Percentiles rank a stretch among this genome's conserved stretches.
phyloP scores from a whole-genome alignment of 2,329 filamentous ascomycete genomes.

The Nemania sp. region DNA sequence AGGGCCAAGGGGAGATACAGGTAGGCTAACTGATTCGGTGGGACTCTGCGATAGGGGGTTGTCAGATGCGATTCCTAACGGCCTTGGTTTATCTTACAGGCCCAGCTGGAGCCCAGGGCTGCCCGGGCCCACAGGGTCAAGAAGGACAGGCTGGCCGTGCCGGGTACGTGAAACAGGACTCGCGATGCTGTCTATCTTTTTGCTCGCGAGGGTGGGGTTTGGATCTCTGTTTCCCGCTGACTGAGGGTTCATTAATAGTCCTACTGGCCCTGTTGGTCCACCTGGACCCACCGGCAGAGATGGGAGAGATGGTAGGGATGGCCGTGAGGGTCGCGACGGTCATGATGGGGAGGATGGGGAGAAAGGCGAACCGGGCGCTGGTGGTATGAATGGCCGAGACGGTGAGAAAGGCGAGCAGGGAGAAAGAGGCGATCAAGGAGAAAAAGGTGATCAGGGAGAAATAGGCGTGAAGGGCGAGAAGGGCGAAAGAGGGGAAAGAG shows the following conservation, averaged over 20 bases:
- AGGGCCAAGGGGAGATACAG: constrained; percentile 19
- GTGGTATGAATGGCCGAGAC: constrained; percentile 3
- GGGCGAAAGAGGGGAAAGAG: neutral
- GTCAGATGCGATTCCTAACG: neutral
- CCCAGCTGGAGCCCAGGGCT: constrained; percentile 15
- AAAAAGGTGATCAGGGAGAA: neutral
- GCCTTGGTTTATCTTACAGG: constrained; percentile 1
- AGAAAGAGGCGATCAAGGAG: neutral
- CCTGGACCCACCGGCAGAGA: constrained; percentile 5
- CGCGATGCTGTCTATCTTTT: neutral
- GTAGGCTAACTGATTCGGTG: neutral
- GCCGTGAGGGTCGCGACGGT: constrained; percentile 12
- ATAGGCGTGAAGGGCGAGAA: neutral
- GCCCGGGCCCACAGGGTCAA: constrained; percentile 2
- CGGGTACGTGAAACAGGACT: constrained; percentile 8
- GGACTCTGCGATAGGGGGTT: neutral
- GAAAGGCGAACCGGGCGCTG: neutral
- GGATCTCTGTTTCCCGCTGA: neutral
- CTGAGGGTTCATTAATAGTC: neutral
- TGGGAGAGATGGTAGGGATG: constrained; percentile 24
- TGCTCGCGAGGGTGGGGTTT: neutral
- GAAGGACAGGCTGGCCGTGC: constrained; percentile 14
- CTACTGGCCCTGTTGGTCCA: neutral
- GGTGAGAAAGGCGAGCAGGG: neutral
- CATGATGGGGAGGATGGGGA: constrained; percentile 3